These are phyloP conservation scores for Bipolaris gigantea DNA, from an alignment of 2,329 filamentous ascomycete species.

Conservation along the genomic window DNA sequence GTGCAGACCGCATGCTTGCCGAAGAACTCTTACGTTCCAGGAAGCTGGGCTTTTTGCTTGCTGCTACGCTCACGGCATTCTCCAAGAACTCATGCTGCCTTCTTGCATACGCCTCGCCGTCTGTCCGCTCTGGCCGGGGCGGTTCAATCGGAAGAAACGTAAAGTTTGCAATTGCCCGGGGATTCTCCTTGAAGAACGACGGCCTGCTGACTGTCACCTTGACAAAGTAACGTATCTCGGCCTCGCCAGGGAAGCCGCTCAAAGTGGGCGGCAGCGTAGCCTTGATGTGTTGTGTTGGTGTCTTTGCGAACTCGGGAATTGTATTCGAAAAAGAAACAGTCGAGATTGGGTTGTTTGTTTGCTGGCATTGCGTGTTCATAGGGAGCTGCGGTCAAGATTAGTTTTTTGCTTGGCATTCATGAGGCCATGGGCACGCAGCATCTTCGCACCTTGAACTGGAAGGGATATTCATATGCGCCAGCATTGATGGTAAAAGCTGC, in stretches of 20 bases:
- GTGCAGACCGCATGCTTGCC: conserved; percentile 19
- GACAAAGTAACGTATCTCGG: conserved; percentile 90
- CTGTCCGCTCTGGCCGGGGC: conserved; percentile 66
- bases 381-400: conserved; percentile 45
- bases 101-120: conserved; percentile 82
- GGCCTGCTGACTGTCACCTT: conserved; percentile 95
- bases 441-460: conserved; percentile 71
- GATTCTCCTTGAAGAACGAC: conserved; percentile 87
- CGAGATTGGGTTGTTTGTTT: conserved; percentile 42
- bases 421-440: background rate
- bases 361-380: conserved; percentile 71
- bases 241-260: conserved; percentile 81
- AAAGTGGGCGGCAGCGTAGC: conserved; percentile 86
- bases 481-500: conserved; percentile 63
- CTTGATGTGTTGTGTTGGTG: conserved; percentile 68
- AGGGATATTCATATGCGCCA: conserved; percentile 75
- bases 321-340: conserved; percentile 50
- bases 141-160: conserved; percentile 93
- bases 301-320: conserved; percentile 50
- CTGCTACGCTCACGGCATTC: conserved; percentile 26
- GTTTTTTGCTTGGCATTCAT: background rate
- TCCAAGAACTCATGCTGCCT: conserved; percentile 64
- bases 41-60: conserved; percentile 61
- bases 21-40: conserved; percentile 53
- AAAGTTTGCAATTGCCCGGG: conserved; percentile 63